Evolutionary conservation across 768 basidiomycete genomes (phyloP).

Genomic region (Termitomyces sp.): DNA sequence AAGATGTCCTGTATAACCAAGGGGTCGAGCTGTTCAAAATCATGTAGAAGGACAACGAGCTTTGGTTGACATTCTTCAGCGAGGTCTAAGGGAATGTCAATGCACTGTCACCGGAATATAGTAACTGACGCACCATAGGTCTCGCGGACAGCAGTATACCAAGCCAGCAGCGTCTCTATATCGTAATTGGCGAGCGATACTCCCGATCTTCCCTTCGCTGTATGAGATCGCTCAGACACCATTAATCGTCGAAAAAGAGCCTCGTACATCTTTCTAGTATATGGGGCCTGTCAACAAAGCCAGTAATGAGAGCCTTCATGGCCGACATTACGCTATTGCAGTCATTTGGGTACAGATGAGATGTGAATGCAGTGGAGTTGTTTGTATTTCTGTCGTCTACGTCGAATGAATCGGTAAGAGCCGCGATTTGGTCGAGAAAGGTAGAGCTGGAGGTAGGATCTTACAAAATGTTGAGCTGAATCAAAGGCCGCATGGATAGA

Average conservation of each 20-base stretch:
- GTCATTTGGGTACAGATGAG: slow-evolving; percentile 57
- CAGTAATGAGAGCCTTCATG: slow-evolving; percentile 53
- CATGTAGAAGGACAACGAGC: slow-evolving; percentile 62
- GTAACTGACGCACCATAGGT: slow-evolving; percentile 28
- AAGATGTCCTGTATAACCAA: slow-evolving; percentile 64
- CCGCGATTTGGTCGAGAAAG: slow-evolving; percentile 43
- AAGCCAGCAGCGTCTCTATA: slow-evolving; percentile 54
- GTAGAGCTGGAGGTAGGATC: slow-evolving; percentile 43
- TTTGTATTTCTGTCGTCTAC: slow-evolving; percentile 6
- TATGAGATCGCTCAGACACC: neutral
- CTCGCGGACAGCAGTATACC: slow-evolving; percentile 46
- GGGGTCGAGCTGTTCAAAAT: slow-evolving; percentile 72
- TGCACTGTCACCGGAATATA: neutral
- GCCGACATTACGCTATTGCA: slow-evolving; percentile 46
- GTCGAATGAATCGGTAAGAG: slow-evolving; percentile 28
- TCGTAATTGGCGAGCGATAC: slow-evolving; percentile 59
- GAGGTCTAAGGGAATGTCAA: slow-evolving; percentile 1
- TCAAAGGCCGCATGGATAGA: no score
- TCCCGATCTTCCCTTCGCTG: slow-evolving; percentile 45
- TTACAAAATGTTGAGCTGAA: slow-evolving; percentile 7
- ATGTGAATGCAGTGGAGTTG: slow-evolving; percentile 24
- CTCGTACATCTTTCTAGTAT: slow-evolving; percentile 21
- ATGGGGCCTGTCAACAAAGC: slow-evolving; percentile 42
- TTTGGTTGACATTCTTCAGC: slow-evolving; percentile 22
- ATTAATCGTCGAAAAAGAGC: neutral